These are phyloP conservation scores for Naumovozyma baii DNA, from an alignment of 805 yeast species.

Conservation along the genomic window DNA sequence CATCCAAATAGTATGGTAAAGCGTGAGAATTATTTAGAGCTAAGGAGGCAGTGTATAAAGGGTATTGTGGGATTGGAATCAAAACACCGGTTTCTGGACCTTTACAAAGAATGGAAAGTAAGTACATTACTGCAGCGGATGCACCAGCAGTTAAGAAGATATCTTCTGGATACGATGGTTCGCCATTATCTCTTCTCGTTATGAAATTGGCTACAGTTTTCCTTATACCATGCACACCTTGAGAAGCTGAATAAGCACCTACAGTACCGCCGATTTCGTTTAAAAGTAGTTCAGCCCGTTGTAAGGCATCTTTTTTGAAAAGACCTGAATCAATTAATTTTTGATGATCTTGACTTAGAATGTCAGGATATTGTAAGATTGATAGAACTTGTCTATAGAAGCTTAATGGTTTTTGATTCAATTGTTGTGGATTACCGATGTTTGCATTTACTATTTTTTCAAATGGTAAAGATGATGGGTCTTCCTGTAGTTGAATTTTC, in stretches of 20 bases:
- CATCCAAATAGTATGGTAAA: constrained; percentile 80
- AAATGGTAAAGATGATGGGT: constrained; percentile 65
- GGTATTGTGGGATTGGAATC: constrained; percentile 97
- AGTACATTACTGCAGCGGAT: constrained; percentile 79
- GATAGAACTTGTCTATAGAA: constrained; percentile 89
- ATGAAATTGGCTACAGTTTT: constrained; percentile 76
- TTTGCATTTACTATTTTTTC: constrained; percentile 75
- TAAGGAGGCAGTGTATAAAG: constrained; percentile 90
- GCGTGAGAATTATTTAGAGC: constrained; percentile 76
- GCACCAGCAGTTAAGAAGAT: constrained; percentile 91
- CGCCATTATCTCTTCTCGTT: constrained; percentile 68
- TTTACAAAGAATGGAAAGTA: constrained; percentile 59
- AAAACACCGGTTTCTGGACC: constrained; percentile 67
- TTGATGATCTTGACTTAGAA: constrained; percentile 34
- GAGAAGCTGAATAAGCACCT: constrained; percentile 93
- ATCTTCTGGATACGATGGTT: constrained; percentile 52
- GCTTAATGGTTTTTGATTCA: constrained; percentile 90
- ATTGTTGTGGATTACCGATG: constrained; percentile 96
- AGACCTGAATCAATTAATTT: constrained; percentile 15
- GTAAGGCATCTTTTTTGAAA: constrained; percentile 58
- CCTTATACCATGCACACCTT: constrained; percentile 70
- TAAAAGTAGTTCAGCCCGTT: constrained; percentile 57
- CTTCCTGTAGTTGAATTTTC: constrained; percentile 41
- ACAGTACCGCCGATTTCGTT: constrained; percentile 59
- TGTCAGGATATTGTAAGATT: constrained; percentile 72